phyloP scores from a whole-genome alignment of 2,329 filamentous ascomycete genomes.

The Fusarium lyarnte region DNA sequence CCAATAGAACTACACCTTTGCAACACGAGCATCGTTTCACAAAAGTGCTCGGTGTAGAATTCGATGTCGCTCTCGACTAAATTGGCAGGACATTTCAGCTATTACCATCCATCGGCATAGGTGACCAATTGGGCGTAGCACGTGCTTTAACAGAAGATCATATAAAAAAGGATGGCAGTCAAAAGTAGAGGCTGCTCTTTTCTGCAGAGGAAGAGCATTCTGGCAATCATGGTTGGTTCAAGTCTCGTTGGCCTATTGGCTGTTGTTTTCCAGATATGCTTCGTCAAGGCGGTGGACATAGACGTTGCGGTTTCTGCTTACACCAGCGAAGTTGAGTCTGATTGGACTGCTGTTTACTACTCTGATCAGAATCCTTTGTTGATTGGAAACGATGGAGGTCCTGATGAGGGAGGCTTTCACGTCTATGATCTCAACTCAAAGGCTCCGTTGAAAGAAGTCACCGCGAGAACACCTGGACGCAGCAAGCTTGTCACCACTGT shows the following conservation, averaged over 20 bases:
- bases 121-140: conserved; percentile 14
- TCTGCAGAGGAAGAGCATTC: background rate
- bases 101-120: conserved; percentile 8
- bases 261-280: conserved; percentile 23
- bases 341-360: conserved; percentile 55
- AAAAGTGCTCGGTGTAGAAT: conserved; percentile 22
- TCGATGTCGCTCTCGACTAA: conserved; percentile 1
- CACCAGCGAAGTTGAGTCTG: conserved; percentile 53
- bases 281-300: conserved; percentile 31
- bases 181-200: background rate
- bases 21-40: conserved; percentile 26
- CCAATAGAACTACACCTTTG: conserved; percentile 31
- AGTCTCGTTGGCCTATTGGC: conserved; percentile 36
- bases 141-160: conserved; percentile 5
- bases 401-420: conserved; percentile 55
- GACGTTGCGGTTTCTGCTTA: conserved; percentile 47
- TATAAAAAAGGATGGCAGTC: conserved; percentile 25
- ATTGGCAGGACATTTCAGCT: conserved; percentile 9
- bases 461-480: conserved; percentile 51
- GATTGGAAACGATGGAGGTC: conserved; percentile 57
- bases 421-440: conserved; percentile 48
- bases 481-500: conserved; percentile 56
- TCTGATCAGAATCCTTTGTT: conserved; percentile 48
- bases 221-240: conserved; percentile 34
- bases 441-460: conserved; percentile 45